phyloP scores from a whole-genome alignment of 179 eudicot genomes.

The Gypsophila paniculata region DNA sequence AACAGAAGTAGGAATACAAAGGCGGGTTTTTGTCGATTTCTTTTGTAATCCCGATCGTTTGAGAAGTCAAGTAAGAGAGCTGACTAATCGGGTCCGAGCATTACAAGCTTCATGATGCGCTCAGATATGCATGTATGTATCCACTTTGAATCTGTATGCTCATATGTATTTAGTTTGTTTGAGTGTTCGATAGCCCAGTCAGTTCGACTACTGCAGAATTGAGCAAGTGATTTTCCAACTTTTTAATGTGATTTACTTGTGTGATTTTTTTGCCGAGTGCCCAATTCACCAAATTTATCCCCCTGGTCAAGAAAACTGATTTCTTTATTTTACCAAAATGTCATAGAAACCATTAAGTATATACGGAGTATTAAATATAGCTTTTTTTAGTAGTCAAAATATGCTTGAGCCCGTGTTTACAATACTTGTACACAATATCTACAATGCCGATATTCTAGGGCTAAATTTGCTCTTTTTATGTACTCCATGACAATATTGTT shows the following conservation, averaged over 20 bases:
- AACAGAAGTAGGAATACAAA: slow-evolving; percentile 71
- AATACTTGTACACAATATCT: too few relatives aligned
- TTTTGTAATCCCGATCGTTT: slow-evolving; percentile 86
- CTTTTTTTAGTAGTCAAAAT: too few relatives aligned
- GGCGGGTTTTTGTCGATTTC: slow-evolving; percentile 88
- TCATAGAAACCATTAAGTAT: too few relatives aligned
- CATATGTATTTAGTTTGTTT: slow-evolving; percentile 7
- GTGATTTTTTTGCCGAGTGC: background rate
- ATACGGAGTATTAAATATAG: too few relatives aligned
- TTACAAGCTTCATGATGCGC: slow-evolving; percentile 58
- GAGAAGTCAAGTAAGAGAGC: slow-evolving; percentile 72
- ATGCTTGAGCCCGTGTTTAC: too few relatives aligned
- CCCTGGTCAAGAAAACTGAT: background rate
- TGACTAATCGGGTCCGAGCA: slow-evolving; percentile 70
- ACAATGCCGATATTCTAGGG: too few relatives aligned
- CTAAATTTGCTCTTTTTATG: too few relatives aligned
- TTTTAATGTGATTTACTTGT: background rate
- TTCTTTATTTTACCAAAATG: too few relatives aligned
- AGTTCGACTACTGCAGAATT: background rate
- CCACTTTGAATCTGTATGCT: background rate
- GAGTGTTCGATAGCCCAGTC: background rate
- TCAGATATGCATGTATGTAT: background rate
- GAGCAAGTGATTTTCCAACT: background rate
- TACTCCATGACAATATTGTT: too few relatives aligned
- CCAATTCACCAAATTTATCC: background rate